Conservation (phyloP, 2,329 filamentous ascomycete genomes). For the Aplosporella prunicola region DNA sequence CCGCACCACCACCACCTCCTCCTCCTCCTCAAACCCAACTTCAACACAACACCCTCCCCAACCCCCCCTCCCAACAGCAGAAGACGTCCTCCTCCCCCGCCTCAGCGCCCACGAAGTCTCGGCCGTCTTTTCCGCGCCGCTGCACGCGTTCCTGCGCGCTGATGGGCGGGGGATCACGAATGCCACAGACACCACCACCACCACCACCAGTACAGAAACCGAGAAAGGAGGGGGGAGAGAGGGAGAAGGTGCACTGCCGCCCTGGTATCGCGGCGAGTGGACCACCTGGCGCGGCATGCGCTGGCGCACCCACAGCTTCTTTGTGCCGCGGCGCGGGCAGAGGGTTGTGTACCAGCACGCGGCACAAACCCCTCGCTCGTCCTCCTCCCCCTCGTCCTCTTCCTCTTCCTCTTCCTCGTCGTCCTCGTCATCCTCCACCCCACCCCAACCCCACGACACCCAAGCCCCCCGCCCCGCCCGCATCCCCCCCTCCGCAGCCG, state of each 20-base stretch:
- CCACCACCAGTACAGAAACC: no score
- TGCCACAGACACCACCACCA: slow-evolving; percentile 6
- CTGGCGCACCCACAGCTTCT: slow-evolving; percentile 91
- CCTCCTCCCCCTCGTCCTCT: no score
- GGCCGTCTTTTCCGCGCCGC: slow-evolving; percentile 83
- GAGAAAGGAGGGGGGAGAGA: no score
- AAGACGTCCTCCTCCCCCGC: slow-evolving; percentile 64
- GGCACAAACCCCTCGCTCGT: no score
- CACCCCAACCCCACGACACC: no score
- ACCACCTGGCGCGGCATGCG: slow-evolving; percentile 63
- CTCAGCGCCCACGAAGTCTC: slow-evolving; percentile 87
- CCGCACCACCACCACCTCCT: slow-evolving; percentile 4
- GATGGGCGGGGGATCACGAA: slow-evolving; percentile 41
- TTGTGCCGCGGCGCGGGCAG: slow-evolving; percentile 69
- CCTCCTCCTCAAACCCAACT: slow-evolving; percentile 9
- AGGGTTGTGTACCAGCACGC: slow-evolving; percentile 58
- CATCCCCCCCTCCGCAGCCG: no score
- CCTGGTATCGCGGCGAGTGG: slow-evolving; percentile 85
- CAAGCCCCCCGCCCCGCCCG: no score
- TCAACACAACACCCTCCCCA: slow-evolving; percentile 17
- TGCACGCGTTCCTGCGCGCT: slow-evolving; percentile 67
- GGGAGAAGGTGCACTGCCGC: slow-evolving; percentile 35
- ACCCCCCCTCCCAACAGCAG: slow-evolving; percentile 26
- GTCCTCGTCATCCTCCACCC: no score
- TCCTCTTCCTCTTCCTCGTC: no score